Base-by-base conservation (phyloP, 192 early-diverging fungal species). In the Entomortierella beljakovae region DNA sequence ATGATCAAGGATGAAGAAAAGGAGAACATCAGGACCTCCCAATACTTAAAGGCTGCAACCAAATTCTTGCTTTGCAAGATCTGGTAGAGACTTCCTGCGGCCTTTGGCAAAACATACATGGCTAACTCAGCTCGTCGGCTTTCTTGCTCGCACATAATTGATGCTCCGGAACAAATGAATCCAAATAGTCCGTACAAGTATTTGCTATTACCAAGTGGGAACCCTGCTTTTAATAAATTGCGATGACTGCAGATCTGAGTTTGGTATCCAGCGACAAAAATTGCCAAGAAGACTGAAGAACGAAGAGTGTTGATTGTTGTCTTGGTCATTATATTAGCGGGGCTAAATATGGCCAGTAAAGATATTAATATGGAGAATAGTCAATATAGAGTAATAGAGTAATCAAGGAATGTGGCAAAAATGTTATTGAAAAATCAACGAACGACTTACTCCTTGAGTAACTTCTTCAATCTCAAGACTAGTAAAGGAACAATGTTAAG, bases 101-200 rank as follows among this genome's bases (percentile, higher is more conserved):
- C 94, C 69, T 93, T 93, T 2, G 94, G 94, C 7, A 92, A 53
- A 5, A 91, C 89, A 80, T 95, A 94, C 79, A 95, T 85, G 6
- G 92, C 92, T 57, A 94, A 74, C 61, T 95, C 92, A 20, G 84
- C 70, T 10, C 93, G 84, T 54, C 90, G 74, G n/a, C 68, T 71
- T 71, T 90, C 92, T 38, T 93, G 83, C 71, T 95, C 93, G 18
- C 92, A 26, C 64, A 95, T 85, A 57, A 95, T 93, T 11, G 75
- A 68, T 1, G 88, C 65, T 1, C 72, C 56, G 28, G 88, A 62
- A 31, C 83, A 85, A 20, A 87, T 49, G 25, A 89, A 53, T 2
- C 91, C 92, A 59, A 87, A 68, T 7, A 90, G 38, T 68, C 88
- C 91, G 63, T 93, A 94, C 11, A 85, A 52, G 28, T 82, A 84